Evolutionary conservation across 192 early-diverging fungal species (phyloP).

Genomic region (Coemansia umbellata): DNA sequence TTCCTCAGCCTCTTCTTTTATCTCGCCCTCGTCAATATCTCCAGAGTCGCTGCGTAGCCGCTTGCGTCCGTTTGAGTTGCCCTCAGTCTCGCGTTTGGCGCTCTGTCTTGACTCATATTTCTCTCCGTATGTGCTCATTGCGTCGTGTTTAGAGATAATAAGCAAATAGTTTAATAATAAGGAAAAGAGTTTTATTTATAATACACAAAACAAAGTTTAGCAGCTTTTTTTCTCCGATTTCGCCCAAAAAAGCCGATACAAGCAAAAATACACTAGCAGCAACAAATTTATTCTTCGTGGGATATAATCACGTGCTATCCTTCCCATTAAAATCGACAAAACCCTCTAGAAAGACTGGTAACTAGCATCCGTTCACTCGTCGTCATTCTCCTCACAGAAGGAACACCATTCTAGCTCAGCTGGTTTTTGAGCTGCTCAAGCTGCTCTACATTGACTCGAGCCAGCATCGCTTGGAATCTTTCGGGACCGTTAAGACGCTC

Average conservation of each 20-base stretch:
- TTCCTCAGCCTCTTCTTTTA: slow-evolving; percentile 21
- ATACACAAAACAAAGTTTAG: neutral
- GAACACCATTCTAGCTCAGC: slow-evolving; percentile 16
- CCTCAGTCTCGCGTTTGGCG: slow-evolving; percentile 23
- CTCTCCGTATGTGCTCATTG: slow-evolving; percentile 45
- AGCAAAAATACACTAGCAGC: too few relatives aligned
- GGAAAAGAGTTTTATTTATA: neutral
- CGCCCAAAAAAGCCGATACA: too few relatives aligned
- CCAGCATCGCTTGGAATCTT: slow-evolving; percentile 30
- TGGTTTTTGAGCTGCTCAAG: slow-evolving; percentile 32
- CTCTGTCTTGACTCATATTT: slow-evolving; percentile 49
- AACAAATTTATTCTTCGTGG: too few relatives aligned
- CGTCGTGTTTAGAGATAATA: too few relatives aligned
- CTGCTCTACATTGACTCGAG: slow-evolving; percentile 15
- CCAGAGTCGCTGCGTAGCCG: slow-evolving; percentile 32
- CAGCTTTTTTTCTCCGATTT: slow-evolving; percentile 2
- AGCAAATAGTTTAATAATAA: neutral
- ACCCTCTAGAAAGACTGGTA: too few relatives aligned
- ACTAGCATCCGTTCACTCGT: too few relatives aligned
- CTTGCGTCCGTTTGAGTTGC: slow-evolving; percentile 13
- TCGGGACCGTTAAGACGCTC: slow-evolving; percentile 32
- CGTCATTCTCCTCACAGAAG: too few relatives aligned
- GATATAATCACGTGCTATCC: too few relatives aligned
- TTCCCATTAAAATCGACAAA: too few relatives aligned
- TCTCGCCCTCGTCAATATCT: slow-evolving; percentile 17